A percentile compares a stretch with the other conserved stretches of the same genome.
Evolutionary conservation across 345 rosid species (phyloP).

Genomic region (Mercurialis annua): DNA sequence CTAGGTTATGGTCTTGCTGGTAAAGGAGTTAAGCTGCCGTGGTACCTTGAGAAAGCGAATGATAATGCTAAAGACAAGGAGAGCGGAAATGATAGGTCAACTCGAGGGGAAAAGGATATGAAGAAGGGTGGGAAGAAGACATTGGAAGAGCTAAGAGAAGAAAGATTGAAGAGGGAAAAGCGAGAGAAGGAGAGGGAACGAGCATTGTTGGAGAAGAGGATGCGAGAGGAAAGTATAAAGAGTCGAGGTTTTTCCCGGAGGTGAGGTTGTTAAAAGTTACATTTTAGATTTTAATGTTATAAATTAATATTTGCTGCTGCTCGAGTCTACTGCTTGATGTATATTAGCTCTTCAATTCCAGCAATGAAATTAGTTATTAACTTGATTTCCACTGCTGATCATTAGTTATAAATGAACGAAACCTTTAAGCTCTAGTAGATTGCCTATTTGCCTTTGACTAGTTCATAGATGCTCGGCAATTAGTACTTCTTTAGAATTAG

Average conservation of each 20-base stretch:
- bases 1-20: constrained; percentile 90
- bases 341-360: not conserved
- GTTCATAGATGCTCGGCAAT: not conserved
- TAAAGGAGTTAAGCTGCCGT: constrained; percentile 86
- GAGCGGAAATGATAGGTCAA: constrained; percentile 25
- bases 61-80: constrained; percentile 29
- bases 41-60: constrained; percentile 71
- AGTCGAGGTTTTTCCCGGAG: constrained; percentile 47
- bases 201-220: constrained; percentile 49
- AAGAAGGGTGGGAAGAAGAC: constrained; percentile 66
- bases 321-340: not conserved
- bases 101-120: constrained; percentile 27
- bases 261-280: constrained; percentile 21
- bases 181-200: constrained; percentile 70
- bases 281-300: not conserved
- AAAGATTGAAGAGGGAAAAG: constrained; percentile 69
- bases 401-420: not conserved
- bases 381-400: not conserved
- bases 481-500: not conserved
- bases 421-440: not conserved
- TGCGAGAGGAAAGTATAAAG: constrained; percentile 27
- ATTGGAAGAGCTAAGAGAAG: constrained; percentile 69
- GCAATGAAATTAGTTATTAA: not conserved
- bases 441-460: not conserved
- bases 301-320: not conserved